A percentile compares a stretch with the other conserved stretches of the same genome.
phyloP scores from a whole-genome alignment of 2,329 filamentous ascomycete species.

The Aspergillus versicolor region DNA sequence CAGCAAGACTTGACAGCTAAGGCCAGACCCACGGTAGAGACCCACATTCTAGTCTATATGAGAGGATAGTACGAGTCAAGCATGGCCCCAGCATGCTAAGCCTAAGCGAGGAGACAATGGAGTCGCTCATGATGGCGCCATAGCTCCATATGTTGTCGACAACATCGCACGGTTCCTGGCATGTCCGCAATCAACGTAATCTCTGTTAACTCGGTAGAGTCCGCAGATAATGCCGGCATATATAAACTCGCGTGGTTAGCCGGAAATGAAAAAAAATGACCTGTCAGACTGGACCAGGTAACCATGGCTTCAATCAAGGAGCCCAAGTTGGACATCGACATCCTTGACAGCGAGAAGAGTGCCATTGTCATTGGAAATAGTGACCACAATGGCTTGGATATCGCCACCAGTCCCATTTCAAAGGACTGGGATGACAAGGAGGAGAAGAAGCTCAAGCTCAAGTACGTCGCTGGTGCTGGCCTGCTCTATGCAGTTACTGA shows the following conservation, averaged over 20 bases:
- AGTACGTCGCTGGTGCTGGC: constrained; percentile 17
- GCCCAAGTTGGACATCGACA: neutral
- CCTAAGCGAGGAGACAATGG: neutral
- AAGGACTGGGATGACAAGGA: constrained; percentile 29
- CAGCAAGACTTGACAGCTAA: too few species aligned
- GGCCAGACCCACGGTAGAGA: neutral
- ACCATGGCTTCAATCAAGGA: neutral
- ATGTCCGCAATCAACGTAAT: neutral
- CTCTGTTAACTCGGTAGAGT: neutral
- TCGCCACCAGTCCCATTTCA: constrained; percentile 13
- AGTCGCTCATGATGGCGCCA: constrained; percentile 7
- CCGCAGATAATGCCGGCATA: neutral
- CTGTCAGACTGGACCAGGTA: neutral
- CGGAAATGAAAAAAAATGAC: neutral
- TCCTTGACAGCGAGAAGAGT: constrained; percentile 1
- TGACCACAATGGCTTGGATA: constrained; percentile 14
- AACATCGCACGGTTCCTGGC: neutral
- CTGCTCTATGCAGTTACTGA: neutral
- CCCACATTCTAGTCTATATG: neutral
- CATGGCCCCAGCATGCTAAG: neutral
- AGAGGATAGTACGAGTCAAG: neutral
- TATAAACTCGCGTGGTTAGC: neutral
- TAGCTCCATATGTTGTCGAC: constrained; percentile 8
- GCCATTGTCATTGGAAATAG: neutral
- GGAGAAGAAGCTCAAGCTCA: constrained; percentile 24